A percentile compares a stretch with the other conserved stretches of the same genome.
These are phyloP conservation scores for Xylariaceae sp. DNA, from an alignment of 2,329 filamentous ascomycete genomes.

Conservation along the genomic window DNA sequence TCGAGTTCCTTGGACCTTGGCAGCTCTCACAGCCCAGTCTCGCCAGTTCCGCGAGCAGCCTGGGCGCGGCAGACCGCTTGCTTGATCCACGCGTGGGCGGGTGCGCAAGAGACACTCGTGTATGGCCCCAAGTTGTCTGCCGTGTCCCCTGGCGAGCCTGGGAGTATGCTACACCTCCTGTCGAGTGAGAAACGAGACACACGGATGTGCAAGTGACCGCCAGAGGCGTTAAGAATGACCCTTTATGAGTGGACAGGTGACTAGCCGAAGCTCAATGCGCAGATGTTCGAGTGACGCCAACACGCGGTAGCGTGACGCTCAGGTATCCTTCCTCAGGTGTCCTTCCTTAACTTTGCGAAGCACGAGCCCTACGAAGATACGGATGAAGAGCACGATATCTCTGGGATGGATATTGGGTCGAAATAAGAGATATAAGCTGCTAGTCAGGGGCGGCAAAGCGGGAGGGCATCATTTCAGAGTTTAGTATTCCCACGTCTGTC, in stretches of 20 bases:
- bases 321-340: neutral
- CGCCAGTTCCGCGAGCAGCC: no score
- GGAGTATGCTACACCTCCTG: neutral
- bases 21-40: no score
- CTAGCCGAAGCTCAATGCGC: neutral
- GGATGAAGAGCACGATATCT: neutral
- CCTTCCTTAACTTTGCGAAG: neutral
- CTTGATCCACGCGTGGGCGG: no score
- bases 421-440: neutral
- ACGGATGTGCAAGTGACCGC: conserved; percentile 2
- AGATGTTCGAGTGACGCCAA: conserved; percentile 4
- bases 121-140: no score
- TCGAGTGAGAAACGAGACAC: conserved; percentile 3
- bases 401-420: neutral
- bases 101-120: no score
- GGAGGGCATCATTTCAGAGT: neutral
- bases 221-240: neutral
- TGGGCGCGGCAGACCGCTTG: no score
- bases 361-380: neutral
- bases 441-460: neutral
- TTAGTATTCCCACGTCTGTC: neutral
- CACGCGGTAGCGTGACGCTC: conserved; percentile 1
- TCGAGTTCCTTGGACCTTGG: no score
- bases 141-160: neutral
- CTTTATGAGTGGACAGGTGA: conserved; percentile 11